phyloP scores from a whole-genome alignment of 352 stramenopile genomes.

The Globisporangium sylvaticum region DNA sequence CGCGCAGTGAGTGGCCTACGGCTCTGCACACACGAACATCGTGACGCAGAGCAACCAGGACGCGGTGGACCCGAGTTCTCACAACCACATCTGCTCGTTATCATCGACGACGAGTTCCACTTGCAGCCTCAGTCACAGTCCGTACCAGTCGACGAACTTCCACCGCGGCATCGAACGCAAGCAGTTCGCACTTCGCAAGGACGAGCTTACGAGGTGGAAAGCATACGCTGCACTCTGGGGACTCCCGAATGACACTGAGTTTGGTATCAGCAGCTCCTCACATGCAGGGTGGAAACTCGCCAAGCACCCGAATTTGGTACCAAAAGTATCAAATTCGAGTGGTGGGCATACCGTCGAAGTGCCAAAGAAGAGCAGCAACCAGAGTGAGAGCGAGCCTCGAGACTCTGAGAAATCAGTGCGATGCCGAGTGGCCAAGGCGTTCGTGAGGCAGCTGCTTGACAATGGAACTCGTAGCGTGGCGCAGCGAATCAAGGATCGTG shows the following conservation, averaged over 20 bases:
- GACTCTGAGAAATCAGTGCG: background rate
- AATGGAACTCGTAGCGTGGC: background rate
- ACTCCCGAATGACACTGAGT: background rate
- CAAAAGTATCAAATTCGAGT: background rate
- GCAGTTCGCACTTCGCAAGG: constrained; percentile 7
- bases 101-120: background rate
- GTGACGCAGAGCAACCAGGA: constrained; percentile 27
- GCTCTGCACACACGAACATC: constrained; percentile 67
- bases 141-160: constrained; percentile 4
- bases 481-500: background rate
- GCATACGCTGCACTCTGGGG: constrained; percentile 6
- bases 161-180: constrained; percentile 13
- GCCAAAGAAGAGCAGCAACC: background rate
- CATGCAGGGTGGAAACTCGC: background rate
- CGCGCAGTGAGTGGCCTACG: constrained; percentile 47
- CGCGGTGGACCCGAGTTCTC: background rate
- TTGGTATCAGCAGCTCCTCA: background rate
- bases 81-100: background rate
- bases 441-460: background rate
- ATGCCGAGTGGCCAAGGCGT: background rate
- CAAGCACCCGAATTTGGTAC: background rate
- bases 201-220: constrained; percentile 8
- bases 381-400: background rate
- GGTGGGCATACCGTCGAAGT: background rate
- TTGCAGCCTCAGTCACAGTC: background rate